Evolutionary conservation across 139 green algal species (phyloP).

Genomic region (Astrephomene gubernaculifera): DNA sequence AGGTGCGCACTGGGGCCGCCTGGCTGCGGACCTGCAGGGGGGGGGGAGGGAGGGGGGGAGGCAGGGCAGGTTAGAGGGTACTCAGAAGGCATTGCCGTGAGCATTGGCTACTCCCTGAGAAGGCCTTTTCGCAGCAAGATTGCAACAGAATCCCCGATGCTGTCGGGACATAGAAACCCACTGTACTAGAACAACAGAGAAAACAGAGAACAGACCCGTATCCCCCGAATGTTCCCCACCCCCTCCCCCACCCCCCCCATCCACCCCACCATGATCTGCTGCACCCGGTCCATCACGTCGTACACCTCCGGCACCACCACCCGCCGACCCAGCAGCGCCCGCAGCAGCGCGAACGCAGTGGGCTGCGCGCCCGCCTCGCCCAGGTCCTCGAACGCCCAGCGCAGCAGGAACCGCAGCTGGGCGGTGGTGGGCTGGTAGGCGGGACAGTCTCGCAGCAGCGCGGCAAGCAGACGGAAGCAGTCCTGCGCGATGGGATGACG

Average conservation of each 20-base stretch:
- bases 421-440: conserved; percentile 69
- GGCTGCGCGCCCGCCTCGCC: conserved; percentile 52
- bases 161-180: too few relatives aligned
- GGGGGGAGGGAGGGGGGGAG: not conserved
- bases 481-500: conserved; percentile 67
- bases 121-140: too few relatives aligned
- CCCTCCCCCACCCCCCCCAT: not conserved
- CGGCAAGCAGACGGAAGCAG: conserved; percentile 76
- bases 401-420: conserved; percentile 84
- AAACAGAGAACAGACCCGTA: too few relatives aligned
- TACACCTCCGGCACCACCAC: conserved; percentile 94
- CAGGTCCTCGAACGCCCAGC: conserved; percentile 80
- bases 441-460: conserved; percentile 75
- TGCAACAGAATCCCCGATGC: too few relatives aligned
- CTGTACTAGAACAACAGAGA: too few relatives aligned
- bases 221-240: too few relatives aligned
- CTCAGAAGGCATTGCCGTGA: too few relatives aligned
- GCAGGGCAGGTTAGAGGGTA: not conserved
- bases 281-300: conserved; percentile 88
- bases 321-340: conserved; percentile 78
- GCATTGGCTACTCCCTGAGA: too few relatives aligned
- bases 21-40: conserved; percentile 41
- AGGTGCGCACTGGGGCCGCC: conserved; percentile 63
- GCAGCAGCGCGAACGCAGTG: conserved; percentile 81
- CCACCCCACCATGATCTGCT: conserved; percentile 68